Conservation (phyloP, 495 filamentous ascomycete genomes). For the Cercophora sp. region DNA sequence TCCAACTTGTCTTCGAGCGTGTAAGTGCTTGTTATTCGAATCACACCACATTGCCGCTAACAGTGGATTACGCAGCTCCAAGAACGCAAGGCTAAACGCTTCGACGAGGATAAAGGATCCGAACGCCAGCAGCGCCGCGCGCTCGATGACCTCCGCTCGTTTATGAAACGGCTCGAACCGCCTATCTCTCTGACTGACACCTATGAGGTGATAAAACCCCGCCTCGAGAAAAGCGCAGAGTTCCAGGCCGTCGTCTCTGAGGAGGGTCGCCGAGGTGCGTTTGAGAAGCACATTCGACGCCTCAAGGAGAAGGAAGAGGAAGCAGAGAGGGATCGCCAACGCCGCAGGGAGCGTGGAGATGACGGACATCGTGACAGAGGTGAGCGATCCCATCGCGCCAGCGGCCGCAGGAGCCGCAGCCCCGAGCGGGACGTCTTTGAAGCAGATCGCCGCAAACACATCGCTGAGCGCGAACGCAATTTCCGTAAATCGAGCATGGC, state of each 20-base stretch:
- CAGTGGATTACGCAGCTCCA: constrained; percentile 55
- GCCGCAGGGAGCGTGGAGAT: constrained; percentile 61
- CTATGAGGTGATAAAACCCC: constrained; percentile 77
- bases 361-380: constrained; percentile 50
- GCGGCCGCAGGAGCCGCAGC: constrained; percentile 55
- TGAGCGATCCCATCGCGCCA: constrained; percentile 60
- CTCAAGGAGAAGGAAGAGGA: constrained; percentile 90
- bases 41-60: too few relatives aligned
- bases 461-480: constrained; percentile 80
- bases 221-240: constrained; percentile 75
- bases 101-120: constrained; percentile 79
- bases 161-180: constrained; percentile 90
- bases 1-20: constrained; percentile 75
- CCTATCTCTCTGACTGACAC: constrained; percentile 70
- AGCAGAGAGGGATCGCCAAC: constrained; percentile 65
- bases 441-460: constrained; percentile 79
- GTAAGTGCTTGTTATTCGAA: constrained; percentile 29
- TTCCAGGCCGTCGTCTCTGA: constrained; percentile 78
- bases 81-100: constrained; percentile 62
- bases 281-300: constrained; percentile 89
- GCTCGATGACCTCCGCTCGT: constrained; percentile 78
- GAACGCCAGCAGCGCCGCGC: constrained; percentile 84
- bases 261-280: constrained; percentile 74
- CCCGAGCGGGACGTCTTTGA: constrained; percentile 83
- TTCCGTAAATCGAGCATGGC: constrained; percentile 74